phyloP scores from a whole-genome alignment of 2,329 filamentous ascomycete species.

The Botrytis pseudocinerea region DNA sequence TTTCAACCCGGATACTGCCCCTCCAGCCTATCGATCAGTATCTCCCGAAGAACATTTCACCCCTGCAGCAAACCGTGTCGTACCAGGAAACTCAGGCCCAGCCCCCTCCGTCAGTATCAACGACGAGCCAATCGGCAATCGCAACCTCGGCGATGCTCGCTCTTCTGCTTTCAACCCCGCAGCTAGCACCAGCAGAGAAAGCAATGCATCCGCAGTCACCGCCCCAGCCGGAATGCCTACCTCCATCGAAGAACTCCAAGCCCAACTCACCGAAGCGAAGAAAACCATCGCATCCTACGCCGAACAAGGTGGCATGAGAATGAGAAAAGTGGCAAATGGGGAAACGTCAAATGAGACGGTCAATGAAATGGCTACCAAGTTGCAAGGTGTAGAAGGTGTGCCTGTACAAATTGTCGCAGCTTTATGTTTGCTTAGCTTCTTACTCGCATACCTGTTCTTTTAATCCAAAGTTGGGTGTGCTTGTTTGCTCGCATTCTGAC shows the following conservation, averaged over 20 bases:
- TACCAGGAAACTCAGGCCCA: conserved; percentile 33
- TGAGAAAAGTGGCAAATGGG: conserved; percentile 69
- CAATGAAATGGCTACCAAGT: conserved; percentile 55
- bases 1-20: conserved; percentile 35
- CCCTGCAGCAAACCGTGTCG: conserved; percentile 38
- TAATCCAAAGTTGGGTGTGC: conserved; percentile 49
- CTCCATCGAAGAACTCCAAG: conserved; percentile 62
- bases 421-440: conserved; percentile 84
- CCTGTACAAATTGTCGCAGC: conserved; percentile 81
- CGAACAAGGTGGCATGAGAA: conserved; percentile 71
- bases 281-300: conserved; percentile 69
- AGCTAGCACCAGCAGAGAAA: conserved; percentile 32
- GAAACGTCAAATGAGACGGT: conserved; percentile 51
- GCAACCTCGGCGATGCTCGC: conserved; percentile 56
- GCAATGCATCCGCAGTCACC: conserved; percentile 45
- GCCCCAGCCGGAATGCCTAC: conserved; percentile 45
- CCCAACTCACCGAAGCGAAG: conserved; percentile 73
- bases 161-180: conserved; percentile 73
- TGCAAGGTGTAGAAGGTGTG: conserved; percentile 61
- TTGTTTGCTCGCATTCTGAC: conserved; percentile 1
- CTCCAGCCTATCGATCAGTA: conserved; percentile 57
- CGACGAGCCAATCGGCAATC: conserved; percentile 46
- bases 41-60: conserved; percentile 46
- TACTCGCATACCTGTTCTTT: conserved; percentile 96
- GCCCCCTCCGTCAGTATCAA: conserved; percentile 44